Evolutionary conservation across 495 filamentous ascomycete genomes (phyloP), one percentile per base, ranked within the genome.

Genomic region (Xylaria curta): DNA sequence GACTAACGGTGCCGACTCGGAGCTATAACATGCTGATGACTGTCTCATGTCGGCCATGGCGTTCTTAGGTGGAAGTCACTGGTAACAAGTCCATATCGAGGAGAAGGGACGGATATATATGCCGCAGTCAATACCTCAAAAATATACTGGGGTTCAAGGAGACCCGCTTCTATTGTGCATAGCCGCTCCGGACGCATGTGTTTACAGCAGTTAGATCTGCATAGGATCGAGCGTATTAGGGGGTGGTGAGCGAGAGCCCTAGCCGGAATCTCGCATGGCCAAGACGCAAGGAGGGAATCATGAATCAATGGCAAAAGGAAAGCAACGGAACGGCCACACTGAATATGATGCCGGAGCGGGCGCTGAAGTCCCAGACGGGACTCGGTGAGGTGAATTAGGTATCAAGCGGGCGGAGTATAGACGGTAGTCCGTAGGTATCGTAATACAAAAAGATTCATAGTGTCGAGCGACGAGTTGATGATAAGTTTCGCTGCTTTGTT

Each of bases 1-100:
- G 47, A 69, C 83, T 2, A 85, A 87, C 28, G 84, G 83, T 12
- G 85, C 81, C 40, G 83, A 86, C 71, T 85, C 84, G 12, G 84
- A 85, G 71, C 83, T 86, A 24, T 86, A 74, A 53, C 58, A 66
- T 15, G 26, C 51, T 58, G 15, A 51, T 31, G 3, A 17, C 13
- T 7, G 13, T 56, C 13, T 17, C 26, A 0, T 9, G 26, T 56
- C 53, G 13, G 17, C 53, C 12, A 26, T 56, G 1, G 53, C 28
- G 21, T 31, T 17, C 13, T 7, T 1, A 4, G 13, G 26, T 5
- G 1, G 4, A 24, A 31, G 5, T 10, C 9, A 56, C 53, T 8
- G 4, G 17, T 10, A 15, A 15, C 26, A 56, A 17, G 53, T 31
- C 28, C 4, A 28, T 4, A 56, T 28, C 0, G 26, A 7, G 5